phyloP scores from a whole-genome alignment of 768 basidiomycete genomes.

The Lactifluus piperatus region DNA sequence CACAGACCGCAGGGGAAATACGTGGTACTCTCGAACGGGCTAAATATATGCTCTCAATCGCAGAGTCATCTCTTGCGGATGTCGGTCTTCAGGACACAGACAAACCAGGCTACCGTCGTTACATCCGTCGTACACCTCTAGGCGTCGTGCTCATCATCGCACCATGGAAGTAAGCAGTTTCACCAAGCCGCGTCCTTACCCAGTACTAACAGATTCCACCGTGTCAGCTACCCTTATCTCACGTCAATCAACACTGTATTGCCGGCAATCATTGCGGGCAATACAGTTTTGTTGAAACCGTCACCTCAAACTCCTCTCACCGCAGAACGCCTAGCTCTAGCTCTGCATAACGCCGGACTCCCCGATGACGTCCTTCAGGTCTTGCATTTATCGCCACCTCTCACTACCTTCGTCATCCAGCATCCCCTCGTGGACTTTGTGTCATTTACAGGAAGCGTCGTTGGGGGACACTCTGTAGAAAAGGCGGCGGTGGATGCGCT shows the following conservation, averaged over 20 bases:
- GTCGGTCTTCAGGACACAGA: conserved; percentile 68
- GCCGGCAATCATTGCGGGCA: conserved; percentile 86
- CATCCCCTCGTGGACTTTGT: conserved; percentile 71
- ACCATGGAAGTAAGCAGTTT: conserved; percentile 75
- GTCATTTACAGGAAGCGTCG: conserved; percentile 86
- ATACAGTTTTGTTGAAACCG: conserved; percentile 87
- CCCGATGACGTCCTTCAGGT: conserved; percentile 69
- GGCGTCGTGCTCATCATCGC: conserved; percentile 85
- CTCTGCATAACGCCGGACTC: conserved; percentile 68
- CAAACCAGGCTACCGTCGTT: conserved; percentile 75
- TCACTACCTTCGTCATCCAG: conserved; percentile 52
- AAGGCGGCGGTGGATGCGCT: conserved; percentile 52
- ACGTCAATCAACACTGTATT: conserved; percentile 87
- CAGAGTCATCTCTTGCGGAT: conserved; percentile 63
- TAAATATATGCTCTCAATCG: conserved; percentile 78
- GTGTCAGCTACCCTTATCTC: conserved; percentile 75
- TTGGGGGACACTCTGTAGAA: conserved; percentile 66
- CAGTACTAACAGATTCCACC: neutral
- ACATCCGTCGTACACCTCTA: conserved; percentile 73
- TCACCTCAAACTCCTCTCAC: conserved; percentile 92
- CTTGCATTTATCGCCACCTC: conserved; percentile 57
- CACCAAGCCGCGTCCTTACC: neutral
- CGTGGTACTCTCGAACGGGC: conserved; percentile 76
- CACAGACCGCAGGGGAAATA: conserved; percentile 72
- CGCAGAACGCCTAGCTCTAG: conserved; percentile 68